Conservation (phyloP, 768 basidiomycete genomes). For the Leccinum disarticulatum region DNA sequence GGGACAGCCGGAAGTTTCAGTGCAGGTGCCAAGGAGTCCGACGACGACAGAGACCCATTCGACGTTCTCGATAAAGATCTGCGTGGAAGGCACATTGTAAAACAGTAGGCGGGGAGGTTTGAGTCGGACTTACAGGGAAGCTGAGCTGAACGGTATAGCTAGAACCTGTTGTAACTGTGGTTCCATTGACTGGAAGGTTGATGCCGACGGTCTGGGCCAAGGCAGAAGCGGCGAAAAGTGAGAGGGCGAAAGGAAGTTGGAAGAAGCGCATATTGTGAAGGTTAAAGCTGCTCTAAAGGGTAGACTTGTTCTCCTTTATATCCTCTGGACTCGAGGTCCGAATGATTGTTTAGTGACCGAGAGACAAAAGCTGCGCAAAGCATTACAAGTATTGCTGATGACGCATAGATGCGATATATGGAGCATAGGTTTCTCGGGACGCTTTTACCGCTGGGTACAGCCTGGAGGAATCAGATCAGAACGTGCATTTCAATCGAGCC, state of each 20-base stretch:
- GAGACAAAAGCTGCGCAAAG: neutral
- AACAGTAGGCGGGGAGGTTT: neutral
- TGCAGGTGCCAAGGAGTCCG: neutral
- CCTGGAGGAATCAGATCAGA: neutral
- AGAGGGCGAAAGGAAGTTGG: neutral
- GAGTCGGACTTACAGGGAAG: neutral
- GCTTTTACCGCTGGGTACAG: neutral
- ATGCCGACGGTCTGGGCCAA: neutral
- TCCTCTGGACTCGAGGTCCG: neutral
- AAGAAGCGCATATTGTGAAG: neutral
- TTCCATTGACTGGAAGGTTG: neutral
- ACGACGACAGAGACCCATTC: neutral
- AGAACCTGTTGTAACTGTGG: neutral
- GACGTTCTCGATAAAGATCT: conserved; percentile 1
- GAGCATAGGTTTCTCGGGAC: neutral
- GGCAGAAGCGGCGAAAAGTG: neutral
- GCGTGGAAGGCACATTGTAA: neutral
- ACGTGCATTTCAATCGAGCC: neutral
- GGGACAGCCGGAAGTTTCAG: neutral
- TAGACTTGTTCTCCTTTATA: neutral
- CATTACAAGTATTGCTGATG: neutral
- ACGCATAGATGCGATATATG: neutral
- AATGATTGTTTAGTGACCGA: neutral
- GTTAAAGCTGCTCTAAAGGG: neutral
- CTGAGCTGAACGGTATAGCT: neutral